Conservation (phyloP, 2,329 filamentous ascomycete species). For the Corinectria fuckeliana region DNA sequence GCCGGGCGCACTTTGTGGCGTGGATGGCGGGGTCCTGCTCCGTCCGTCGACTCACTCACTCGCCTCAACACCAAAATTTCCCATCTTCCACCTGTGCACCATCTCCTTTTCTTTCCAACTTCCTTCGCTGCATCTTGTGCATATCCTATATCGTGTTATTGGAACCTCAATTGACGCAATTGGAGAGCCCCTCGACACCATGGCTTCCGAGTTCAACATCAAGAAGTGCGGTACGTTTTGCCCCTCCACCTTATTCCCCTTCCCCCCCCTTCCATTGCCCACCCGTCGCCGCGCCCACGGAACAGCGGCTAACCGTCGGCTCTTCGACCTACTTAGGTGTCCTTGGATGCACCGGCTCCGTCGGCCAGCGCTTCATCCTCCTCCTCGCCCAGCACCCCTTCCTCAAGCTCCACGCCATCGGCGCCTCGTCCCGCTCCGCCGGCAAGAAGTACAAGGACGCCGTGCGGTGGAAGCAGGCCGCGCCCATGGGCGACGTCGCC, state of each 20-base stretch:
- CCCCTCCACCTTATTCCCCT: slow-evolving; percentile 20
- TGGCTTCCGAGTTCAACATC: slow-evolving; percentile 55
- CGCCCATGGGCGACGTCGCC: slow-evolving; percentile 80
- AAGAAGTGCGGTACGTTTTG: slow-evolving; percentile 64
- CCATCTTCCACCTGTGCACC: slow-evolving; percentile 6
- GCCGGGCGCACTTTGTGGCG: slow-evolving; percentile 39
- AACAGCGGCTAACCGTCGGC: slow-evolving; percentile 18
- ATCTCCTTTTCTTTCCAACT: not conserved
- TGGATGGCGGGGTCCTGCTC: slow-evolving; percentile 37
- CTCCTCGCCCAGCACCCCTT: slow-evolving; percentile 87
- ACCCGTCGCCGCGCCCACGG: not conserved
- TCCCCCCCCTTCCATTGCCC: slow-evolving; percentile 9
- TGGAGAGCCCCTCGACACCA: slow-evolving; percentile 17
- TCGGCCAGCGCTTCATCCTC: slow-evolving; percentile 94
- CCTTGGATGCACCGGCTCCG: slow-evolving; percentile 90
- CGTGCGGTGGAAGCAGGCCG: slow-evolving; percentile 91
- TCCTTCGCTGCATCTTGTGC: not conserved
- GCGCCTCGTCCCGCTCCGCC: slow-evolving; percentile 86
- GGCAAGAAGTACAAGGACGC: slow-evolving; percentile 96
- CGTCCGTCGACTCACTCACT: slow-evolving; percentile 28
- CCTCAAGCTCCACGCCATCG: slow-evolving; percentile 85
- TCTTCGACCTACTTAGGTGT: slow-evolving; percentile 67
- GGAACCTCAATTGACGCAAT: not conserved
- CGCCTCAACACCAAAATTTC: slow-evolving; percentile 28
- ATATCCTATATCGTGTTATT: not conserved